phyloP scores from a whole-genome alignment of 139 green algal genomes.

The Closterium sp. region DNA sequence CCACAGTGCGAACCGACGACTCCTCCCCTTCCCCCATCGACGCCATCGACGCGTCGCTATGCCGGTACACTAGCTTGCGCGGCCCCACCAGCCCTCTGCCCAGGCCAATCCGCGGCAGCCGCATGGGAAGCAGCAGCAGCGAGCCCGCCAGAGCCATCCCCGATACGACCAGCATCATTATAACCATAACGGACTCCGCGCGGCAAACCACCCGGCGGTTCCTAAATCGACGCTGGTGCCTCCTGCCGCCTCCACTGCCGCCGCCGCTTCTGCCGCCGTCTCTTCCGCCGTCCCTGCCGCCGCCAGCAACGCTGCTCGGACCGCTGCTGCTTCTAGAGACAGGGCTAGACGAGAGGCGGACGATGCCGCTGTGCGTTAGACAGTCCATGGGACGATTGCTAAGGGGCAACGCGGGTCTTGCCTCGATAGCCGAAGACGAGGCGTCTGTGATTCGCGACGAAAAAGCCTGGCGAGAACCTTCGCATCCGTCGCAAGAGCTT shows the following conservation, averaged over 20 bases:
- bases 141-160: background rate
- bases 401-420: background rate
- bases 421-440: background rate
- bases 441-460: no score
- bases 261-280: background rate
- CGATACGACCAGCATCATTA: background rate
- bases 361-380: background rate
- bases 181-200: background rate
- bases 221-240: background rate
- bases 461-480: no score
- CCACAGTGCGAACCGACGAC: background rate
- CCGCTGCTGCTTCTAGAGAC: background rate
- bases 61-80: background rate
- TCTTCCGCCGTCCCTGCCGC: background rate
- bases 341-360: background rate
- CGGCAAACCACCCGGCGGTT: background rate
- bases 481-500: no score
- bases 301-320: background rate
- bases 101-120: background rate
- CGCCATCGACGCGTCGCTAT: background rate
- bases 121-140: background rate
- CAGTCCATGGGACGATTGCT: background rate
- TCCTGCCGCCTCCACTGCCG: background rate
- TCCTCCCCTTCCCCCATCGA: background rate
- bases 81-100: background rate